A percentile compares a stretch with the other conserved stretches of the same genome.
These are phyloP conservation scores for Colletotrichum sojae DNA, from an alignment of 2,329 filamentous ascomycete species.

Conservation along the genomic window DNA sequence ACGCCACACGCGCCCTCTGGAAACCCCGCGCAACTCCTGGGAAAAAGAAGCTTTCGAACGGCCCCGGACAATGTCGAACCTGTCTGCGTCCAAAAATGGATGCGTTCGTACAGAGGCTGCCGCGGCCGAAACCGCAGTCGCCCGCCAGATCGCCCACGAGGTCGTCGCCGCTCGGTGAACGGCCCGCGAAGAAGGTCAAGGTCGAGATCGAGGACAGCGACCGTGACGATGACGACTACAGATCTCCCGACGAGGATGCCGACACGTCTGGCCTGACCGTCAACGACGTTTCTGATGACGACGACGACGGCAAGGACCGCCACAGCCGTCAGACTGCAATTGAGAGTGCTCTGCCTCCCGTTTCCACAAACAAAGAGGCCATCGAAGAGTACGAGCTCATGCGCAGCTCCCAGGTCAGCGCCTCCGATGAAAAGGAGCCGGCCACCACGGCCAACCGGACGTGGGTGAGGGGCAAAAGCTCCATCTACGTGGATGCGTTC, in stretches of 20 bases:
- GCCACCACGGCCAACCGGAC: slow-evolving; percentile 34
- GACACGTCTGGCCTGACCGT: slow-evolving; percentile 47
- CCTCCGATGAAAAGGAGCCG: slow-evolving; percentile 53
- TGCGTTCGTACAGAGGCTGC: slow-evolving; percentile 52
- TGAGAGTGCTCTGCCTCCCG: slow-evolving; percentile 78
- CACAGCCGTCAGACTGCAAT: slow-evolving; percentile 70
- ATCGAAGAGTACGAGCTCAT: slow-evolving; percentile 85
- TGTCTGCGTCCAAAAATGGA: slow-evolving; percentile 50
- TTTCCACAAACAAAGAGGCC: slow-evolving; percentile 77
- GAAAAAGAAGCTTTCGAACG: too few relatives aligned
- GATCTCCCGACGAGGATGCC: slow-evolving; percentile 46
- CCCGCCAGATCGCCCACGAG: slow-evolving; percentile 30
- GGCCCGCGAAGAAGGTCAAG: slow-evolving; percentile 54
- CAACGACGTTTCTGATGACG: slow-evolving; percentile 42
- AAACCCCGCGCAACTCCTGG: not conserved
- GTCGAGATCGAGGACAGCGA: slow-evolving; percentile 43
- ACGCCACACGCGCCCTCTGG: slow-evolving; percentile 21
- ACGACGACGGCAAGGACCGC: slow-evolving; percentile 47
- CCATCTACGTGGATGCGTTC: slow-evolving; percentile 97
- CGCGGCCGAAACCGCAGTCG: slow-evolving; percentile 35
- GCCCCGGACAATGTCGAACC: slow-evolving; percentile 18
- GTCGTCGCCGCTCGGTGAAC: slow-evolving; percentile 42
- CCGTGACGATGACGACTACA: slow-evolving; percentile 41
- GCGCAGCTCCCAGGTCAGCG: slow-evolving; percentile 66
- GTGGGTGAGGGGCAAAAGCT: slow-evolving; percentile 85